These are phyloP conservation scores for Falciphora oryzae DNA, from an alignment of 2,329 filamentous ascomycete species.

Conservation along the genomic window DNA sequence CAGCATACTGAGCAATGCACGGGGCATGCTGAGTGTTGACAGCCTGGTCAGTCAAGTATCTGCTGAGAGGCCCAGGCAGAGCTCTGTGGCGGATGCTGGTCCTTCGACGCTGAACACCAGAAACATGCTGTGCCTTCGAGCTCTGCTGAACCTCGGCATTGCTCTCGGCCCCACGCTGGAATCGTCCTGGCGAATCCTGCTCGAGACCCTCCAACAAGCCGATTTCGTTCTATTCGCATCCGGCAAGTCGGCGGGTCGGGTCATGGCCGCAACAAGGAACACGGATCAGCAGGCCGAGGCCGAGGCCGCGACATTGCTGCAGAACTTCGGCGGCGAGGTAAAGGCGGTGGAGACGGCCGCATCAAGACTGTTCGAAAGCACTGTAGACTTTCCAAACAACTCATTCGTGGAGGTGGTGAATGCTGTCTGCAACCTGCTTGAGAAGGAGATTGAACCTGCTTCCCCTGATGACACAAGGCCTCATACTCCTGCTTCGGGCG, in stretches of 20 bases:
- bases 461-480: constrained; percentile 28
- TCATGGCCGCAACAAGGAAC: constrained; percentile 40
- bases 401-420: constrained; percentile 72
- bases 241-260: constrained; percentile 47
- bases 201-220: constrained; percentile 88
- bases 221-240: constrained; percentile 75
- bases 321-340: constrained; percentile 73
- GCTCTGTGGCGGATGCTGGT: constrained; percentile 52
- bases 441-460: constrained; percentile 25
- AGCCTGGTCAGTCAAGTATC: constrained; percentile 55
- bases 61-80: constrained; percentile 53
- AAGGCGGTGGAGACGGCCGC: constrained; percentile 85
- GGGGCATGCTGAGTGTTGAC: constrained; percentile 69
- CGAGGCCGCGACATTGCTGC: constrained; percentile 46
- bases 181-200: constrained; percentile 80
- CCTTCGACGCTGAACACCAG: constrained; percentile 67
- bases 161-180: constrained; percentile 84
- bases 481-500: constrained; percentile 28
- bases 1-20: constrained; percentile 64
- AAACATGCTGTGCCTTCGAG: constrained; percentile 84
- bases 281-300: constrained; percentile 43
- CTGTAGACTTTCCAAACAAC: constrained; percentile 78
- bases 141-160: constrained; percentile 91
- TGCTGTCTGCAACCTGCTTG: constrained; percentile 68
- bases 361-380: constrained; percentile 83